phyloP scores from a whole-genome alignment of 202 grass and related monocot genomes.

The Musa balbisiana region DNA sequence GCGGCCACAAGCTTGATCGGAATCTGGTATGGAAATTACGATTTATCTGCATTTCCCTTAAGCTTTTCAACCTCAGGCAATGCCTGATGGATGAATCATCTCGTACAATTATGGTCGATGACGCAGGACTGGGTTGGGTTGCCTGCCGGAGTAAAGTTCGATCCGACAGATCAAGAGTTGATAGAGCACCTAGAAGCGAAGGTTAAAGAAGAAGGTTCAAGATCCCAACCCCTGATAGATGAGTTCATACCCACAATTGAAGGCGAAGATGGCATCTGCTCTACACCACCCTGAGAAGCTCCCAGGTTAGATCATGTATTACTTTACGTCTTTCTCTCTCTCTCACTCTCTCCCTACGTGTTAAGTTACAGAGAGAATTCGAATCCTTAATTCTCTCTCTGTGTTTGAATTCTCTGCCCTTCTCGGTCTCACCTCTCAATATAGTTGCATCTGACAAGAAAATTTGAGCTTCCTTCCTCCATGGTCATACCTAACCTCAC shows the following conservation, averaged over 20 bases:
- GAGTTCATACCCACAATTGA: conserved; percentile 96
- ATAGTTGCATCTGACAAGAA: conserved; percentile 62
- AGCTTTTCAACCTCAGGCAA: too few relatives aligned
- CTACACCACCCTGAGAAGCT: conserved; percentile 99
- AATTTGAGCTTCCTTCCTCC: background rate
- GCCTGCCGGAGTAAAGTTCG: conserved; percentile 91
- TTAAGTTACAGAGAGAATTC: too few relatives aligned
- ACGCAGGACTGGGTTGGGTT: conserved; percentile 75
- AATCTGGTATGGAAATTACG: conserved; percentile 45
- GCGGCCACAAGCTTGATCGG: conserved; percentile 74
- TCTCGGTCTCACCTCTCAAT: conserved; percentile 18
- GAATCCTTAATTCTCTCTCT: too few relatives aligned
- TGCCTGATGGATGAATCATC: too few relatives aligned
- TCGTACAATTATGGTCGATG: too few relatives aligned
- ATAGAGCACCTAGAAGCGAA: conserved; percentile 91
- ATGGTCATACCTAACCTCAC: conserved; percentile 4
- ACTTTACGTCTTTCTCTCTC: too few relatives aligned
- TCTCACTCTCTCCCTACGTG: too few relatives aligned
- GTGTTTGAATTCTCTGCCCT: too few relatives aligned
- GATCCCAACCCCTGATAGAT: conserved; percentile 88
- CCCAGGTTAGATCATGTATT: conserved; percentile 42
- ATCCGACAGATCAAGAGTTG: conserved; percentile 89
- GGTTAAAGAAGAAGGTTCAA: conserved; percentile 57
- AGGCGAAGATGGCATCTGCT: conserved; percentile 95
- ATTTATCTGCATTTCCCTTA: background rate